Base-by-base conservation (phyloP, 1,284 basidiomycete species). In the Coniferiporia weirii region DNA sequence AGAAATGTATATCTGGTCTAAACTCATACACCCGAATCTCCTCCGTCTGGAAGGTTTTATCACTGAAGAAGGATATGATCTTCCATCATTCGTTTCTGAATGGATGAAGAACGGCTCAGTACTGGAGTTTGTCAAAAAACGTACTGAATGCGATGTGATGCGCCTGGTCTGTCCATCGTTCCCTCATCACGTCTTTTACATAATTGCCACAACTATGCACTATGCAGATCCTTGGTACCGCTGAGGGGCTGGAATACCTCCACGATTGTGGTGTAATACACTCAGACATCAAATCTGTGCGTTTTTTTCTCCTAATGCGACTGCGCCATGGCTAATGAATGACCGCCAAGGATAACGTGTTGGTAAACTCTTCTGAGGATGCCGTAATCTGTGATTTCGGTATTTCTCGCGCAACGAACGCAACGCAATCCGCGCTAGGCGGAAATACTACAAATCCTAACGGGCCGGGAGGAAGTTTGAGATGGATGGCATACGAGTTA, bases 301-400 rank as follows among this genome's bases (percentile, higher is more conserved):
- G 50, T 27, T 10, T 10, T 10, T 38, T 9, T 15, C n/a, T 45
- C 12, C 8, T 17, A 15, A 17, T 46, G 3, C 2, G 2, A 12
- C 38, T n/a, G 4, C 17, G 44, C 2, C 17, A 8, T 46, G 12
- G 17, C 9, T 3, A 46, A 9, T 13, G 12, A 12, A 2, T n/a
- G 4, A n/a, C 6, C 46, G 4, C 38, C n/a, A 19, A 62, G 57
- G 57, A 56, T n/a, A 62, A 62, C 22, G 45, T 62, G 12, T 38
- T 62, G 6, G 48, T 59, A 9, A 56, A 52, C 3, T 12, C 27
- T 10, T 12, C 15, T 15, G 53, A 46, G 12, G 17, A 55, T 12
- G 44, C 58, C n/a, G 36, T 49, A 0, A 54, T 59, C 7, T 49
- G 45, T 19, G 58, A 59, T 32, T 59, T 59, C 27, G 58, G 58